phyloP scores from a whole-genome alignment of 148 eudicot genomes.

The Dysphania ambrosioides region DNA sequence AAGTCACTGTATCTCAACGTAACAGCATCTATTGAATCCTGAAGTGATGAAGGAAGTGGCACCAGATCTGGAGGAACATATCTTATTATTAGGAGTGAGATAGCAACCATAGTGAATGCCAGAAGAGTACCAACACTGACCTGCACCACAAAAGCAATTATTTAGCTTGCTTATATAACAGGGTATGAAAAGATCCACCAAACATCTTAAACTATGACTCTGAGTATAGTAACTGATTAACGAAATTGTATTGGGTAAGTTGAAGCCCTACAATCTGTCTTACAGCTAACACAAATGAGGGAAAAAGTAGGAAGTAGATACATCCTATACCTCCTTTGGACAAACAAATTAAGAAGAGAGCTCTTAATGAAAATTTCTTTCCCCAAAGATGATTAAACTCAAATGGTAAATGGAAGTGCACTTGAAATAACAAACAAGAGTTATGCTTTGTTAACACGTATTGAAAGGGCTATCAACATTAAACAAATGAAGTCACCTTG shows the following conservation, averaged over 20 bases:
- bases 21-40: conserved; percentile 35
- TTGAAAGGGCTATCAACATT: too few species aligned
- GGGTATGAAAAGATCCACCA: not conserved
- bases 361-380: not conserved
- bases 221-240: not conserved
- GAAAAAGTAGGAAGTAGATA: too few species aligned
- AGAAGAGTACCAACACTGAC: conserved; percentile 70
- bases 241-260: not conserved
- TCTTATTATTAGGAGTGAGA: conserved; percentile 50
- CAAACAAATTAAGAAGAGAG: not conserved
- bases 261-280: not conserved
- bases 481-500: not conserved
- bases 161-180: conserved; percentile 9
- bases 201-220: not conserved
- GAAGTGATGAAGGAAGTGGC: conserved; percentile 41
- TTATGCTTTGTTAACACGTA: too few species aligned
- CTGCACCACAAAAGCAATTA: conserved; percentile 31
- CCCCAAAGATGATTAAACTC: not conserved
- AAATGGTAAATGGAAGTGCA: not conserved
- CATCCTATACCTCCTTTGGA: not conserved
- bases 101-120: conserved; percentile 57
- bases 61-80: conserved; percentile 52
- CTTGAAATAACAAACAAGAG: too few species aligned
- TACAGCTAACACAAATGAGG: not conserved
- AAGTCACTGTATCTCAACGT: conserved; percentile 26